A percentile compares a stretch with the other conserved stretches of the same genome.
Evolutionary conservation across 202 grass and related monocot species (phyloP).

Genomic region (Panicum hallii): DNA sequence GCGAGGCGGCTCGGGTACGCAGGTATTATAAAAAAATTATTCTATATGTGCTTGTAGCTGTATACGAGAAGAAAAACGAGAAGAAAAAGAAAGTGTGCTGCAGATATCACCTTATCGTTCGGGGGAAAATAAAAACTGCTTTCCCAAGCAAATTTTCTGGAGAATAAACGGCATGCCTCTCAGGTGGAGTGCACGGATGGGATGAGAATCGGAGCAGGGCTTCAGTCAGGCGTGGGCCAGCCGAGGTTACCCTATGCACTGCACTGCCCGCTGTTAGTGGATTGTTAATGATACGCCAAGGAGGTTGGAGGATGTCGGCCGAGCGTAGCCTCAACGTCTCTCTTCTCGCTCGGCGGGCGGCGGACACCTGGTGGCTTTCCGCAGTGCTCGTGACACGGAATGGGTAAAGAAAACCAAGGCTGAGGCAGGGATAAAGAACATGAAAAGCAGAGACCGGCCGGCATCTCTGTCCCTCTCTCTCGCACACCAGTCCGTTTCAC

Average conservation of each 20-base stretch:
- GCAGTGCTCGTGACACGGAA: conserved; percentile 36
- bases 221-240: neutral
- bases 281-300: neutral
- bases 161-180: neutral
- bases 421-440: conserved; percentile 6
- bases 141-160: neutral
- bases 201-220: neutral
- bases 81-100: too few relatives aligned
- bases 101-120: too few relatives aligned
- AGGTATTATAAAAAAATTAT: too few relatives aligned
- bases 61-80: too few relatives aligned
- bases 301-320: conserved; percentile 20
- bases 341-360: neutral
- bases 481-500: neutral
- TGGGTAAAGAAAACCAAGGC: conserved; percentile 51
- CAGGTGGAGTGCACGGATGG: neutral
- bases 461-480: conserved; percentile 19
- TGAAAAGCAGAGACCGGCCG: conserved; percentile 40
- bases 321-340: conserved; percentile 26
- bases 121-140: too few relatives aligned
- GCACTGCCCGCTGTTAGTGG: neutral
- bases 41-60: too few relatives aligned
- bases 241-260: neutral
- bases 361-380: conserved; percentile 29
- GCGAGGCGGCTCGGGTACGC: too few relatives aligned